Evolutionary conservation across 2,329 filamentous ascomycete species (phyloP).

Genomic region (Verticillium longisporum): DNA sequence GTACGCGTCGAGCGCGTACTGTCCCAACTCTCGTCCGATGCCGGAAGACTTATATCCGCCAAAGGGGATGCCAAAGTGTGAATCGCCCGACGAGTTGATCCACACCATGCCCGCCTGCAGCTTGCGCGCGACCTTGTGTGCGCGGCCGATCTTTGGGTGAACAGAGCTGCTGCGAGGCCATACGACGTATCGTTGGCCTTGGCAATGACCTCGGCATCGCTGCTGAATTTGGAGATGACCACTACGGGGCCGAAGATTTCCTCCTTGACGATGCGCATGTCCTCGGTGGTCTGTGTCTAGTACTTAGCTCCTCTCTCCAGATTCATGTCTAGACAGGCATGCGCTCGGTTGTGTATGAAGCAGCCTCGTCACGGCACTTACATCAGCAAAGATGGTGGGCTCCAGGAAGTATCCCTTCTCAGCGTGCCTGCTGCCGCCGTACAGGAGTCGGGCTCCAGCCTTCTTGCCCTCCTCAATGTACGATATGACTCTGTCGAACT

Average conservation of each 20-base stretch:
- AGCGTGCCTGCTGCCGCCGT: conserved; percentile 35
- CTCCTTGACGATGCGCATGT: conserved; percentile 20
- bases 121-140: conserved; percentile 33
- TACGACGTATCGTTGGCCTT: conserved; percentile 37
- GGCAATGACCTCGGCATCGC: conserved; percentile 15
- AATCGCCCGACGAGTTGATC: conserved; percentile 21
- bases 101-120: conserved; percentile 45
- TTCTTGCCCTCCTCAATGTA: conserved; percentile 60
- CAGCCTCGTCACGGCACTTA: conserved; percentile 7
- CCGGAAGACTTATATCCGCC: conserved; percentile 14
- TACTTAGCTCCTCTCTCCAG: not conserved
- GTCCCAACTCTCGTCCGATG: conserved; percentile 2
- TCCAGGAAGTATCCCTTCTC: conserved; percentile 17
- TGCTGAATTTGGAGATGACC: conserved; percentile 17
- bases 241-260: conserved; percentile 23
- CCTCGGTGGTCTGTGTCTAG: conserved; percentile 7
- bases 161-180: conserved; percentile 47
- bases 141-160: conserved; percentile 41
- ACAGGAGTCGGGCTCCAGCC: conserved; percentile 51
- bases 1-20: conserved; percentile 1
- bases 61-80: conserved; percentile 19
- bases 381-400: conserved; percentile 16
- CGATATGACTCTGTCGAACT: conserved; percentile 56
- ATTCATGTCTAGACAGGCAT: not conserved
- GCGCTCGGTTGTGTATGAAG: not conserved